Evolutionary conservation across 192 early-diverging fungal genomes (phyloP), one percentile per base, ranked within the genome.

Genomic region (Backusella sp.): DNA sequence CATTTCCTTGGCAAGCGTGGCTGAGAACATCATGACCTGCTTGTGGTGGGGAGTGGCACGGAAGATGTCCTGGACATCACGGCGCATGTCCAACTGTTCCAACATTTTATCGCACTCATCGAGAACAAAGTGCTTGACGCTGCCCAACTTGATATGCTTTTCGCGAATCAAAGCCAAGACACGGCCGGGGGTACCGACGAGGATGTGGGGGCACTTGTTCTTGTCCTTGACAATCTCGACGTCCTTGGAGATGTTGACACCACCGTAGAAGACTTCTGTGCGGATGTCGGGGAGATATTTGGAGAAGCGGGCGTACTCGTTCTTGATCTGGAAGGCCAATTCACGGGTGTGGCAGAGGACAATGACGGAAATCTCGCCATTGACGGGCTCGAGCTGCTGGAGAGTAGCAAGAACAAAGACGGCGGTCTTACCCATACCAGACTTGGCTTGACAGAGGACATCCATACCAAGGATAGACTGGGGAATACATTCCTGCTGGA

Each of bases 41-140:
- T 99, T 99, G 86, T 93, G 91, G 87, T 96, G 96, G 30, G 96
- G 96, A 2, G 96, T 98, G 17, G 92, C 86, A 35, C 90, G 85
- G 92, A 99, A 99, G 70, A 99, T 98, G 32, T 97, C 95, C 80
- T 99, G 97, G 14, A 99, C 94, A 85, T 97, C 95, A 68, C 93
- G 89, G 74, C 97, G 94, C 97, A 99, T 99, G 77, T 98, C 95
- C 68, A 98, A 84, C 59, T 92, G 86, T 36, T 98, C 96, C 35
- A 99, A 83, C 86, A 99, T 94, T 88, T 97, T 97, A 87, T 99
- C 97, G 84, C 97, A 99, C 87, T 99, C 97, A 80, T 99, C 97
- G 53, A 99, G 87, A 32, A 99, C 95, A 90, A 99, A 99, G 91
- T 96, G 94, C 92, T 94, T 98, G 77, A 99, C 89, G 74, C 88